phyloP scores from a whole-genome alignment of 2,329 filamentous ascomycete genomes.

The Cladosporium austrohemisphaericum region DNA sequence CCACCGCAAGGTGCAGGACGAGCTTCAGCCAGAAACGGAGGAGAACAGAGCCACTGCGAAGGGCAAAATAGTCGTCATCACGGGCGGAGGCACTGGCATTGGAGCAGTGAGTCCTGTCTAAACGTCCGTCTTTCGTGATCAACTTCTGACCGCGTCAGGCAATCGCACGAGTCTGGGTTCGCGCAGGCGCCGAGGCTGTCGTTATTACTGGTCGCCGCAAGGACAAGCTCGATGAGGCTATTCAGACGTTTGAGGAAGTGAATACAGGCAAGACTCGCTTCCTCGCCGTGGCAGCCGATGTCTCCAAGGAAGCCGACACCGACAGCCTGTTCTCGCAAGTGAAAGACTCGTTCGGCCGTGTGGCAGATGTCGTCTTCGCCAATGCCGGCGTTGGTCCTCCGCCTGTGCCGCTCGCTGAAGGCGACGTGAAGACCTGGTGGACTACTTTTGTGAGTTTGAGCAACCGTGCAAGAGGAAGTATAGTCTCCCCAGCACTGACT shows the following conservation, averaged over 20 bases:
- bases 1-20: conserved; percentile 24
- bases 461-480: too few species aligned
- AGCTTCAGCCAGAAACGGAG: conserved; percentile 21
- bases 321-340: background rate
- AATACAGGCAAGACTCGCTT: conserved; percentile 21
- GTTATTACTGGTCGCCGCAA: conserved; percentile 26
- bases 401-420: conserved; percentile 2
- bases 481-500: too few species aligned
- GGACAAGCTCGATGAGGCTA: conserved; percentile 22
- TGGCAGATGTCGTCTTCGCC: conserved; percentile 21
- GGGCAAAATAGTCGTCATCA: conserved; percentile 27
- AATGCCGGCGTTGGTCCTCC: conserved; percentile 10
- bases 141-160: conserved; percentile 17
- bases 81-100: conserved; percentile 19
- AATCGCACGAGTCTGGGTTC: conserved; percentile 27
- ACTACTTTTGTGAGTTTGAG: conserved; percentile 3
- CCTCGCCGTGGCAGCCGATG: conserved; percentile 23
- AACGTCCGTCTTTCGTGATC: background rate
- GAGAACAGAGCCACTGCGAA: conserved; percentile 12
- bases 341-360: conserved; percentile 6
- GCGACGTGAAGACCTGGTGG: conserved; percentile 10
- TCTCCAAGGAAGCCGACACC: conserved; percentile 20
- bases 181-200: conserved; percentile 26
- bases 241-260: conserved; percentile 18
- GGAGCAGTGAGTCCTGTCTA: conserved; percentile 12